phyloP scores from a whole-genome alignment of 805 yeast genomes.

The Lachancea meyersii region DNA sequence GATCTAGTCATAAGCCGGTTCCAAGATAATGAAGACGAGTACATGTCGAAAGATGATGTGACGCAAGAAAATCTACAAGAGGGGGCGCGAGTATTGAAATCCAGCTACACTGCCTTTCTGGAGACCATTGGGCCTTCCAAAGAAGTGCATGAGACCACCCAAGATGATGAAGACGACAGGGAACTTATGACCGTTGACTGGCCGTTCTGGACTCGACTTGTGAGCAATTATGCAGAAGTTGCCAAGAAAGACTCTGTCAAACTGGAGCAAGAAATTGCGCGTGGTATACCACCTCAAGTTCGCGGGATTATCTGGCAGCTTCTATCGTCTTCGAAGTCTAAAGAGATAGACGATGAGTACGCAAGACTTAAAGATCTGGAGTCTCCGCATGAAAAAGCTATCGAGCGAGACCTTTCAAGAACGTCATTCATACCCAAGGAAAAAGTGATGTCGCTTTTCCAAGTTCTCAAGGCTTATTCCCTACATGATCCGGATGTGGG shows the following conservation, averaged over 20 bases:
- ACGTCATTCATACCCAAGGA: slow-evolving; percentile 71
- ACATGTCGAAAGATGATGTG: slow-evolving; percentile 43
- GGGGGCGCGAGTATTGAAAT: slow-evolving; percentile 42
- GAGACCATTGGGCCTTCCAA: slow-evolving; percentile 12
- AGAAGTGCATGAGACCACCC: too few relatives aligned
- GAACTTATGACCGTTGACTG: slow-evolving; percentile 49
- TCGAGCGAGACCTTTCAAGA: slow-evolving; percentile 75
- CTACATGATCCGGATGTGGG: slow-evolving; percentile 90
- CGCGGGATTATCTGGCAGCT: slow-evolving; percentile 93
- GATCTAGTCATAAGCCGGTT: slow-evolving; percentile 58
- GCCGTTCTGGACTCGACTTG: slow-evolving; percentile 84
- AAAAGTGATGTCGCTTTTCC: slow-evolving; percentile 58
- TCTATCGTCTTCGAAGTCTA: slow-evolving; percentile 70
- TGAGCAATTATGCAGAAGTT: slow-evolving; percentile 65
- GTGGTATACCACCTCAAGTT: slow-evolving; percentile 79
- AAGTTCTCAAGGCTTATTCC: slow-evolving; percentile 78
- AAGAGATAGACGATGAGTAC: slow-evolving; percentile 34
- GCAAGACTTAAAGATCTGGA: slow-evolving; percentile 42
- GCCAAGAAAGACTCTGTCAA: slow-evolving; percentile 56
- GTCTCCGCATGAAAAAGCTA: slow-evolving; percentile 66
- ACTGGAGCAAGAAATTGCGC: slow-evolving; percentile 54
- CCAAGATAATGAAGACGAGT: slow-evolving; percentile 48
- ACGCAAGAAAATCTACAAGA: slow-evolving; percentile 47
- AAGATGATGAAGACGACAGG: slow-evolving; percentile 18
- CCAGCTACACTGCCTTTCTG: slow-evolving; percentile 23